phyloP scores from a whole-genome alignment of 2,329 filamentous ascomycete species.

The Hirsutella thompsonii region DNA sequence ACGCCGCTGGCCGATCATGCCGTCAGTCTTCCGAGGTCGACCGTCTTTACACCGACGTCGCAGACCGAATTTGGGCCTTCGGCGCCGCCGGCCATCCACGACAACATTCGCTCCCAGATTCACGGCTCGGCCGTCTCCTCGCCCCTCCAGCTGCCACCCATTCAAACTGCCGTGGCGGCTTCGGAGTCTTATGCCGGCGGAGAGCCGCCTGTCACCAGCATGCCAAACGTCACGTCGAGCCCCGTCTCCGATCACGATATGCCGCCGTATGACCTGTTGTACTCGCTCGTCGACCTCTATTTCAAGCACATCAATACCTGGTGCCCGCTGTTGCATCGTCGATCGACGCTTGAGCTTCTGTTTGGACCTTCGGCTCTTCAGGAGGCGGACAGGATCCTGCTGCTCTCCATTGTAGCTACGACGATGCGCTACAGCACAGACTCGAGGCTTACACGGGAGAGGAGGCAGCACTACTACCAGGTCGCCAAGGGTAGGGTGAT shows the following conservation, averaged over 20 bases:
- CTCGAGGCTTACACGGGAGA: conserved; percentile 57
- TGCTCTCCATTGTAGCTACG: conserved; percentile 83
- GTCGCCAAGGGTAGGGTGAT: conserved; percentile 77
- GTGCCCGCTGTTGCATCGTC: conserved; percentile 83
- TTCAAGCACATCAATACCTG: conserved; percentile 73
- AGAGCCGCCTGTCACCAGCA: conserved; percentile 43
- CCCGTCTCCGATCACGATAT: conserved; percentile 45
- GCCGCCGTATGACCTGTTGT: conserved; percentile 62
- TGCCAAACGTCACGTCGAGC: conserved; percentile 22
- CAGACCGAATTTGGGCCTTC: conserved; percentile 39
- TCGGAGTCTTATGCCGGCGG: conserved; percentile 37
- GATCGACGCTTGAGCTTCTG: conserved; percentile 66
- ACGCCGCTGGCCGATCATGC: conserved; percentile 43
- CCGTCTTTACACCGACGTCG: conserved; percentile 30
- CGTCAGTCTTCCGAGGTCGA: conserved; percentile 49
- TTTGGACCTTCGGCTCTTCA: conserved; percentile 68
- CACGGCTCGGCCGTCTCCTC: conserved; percentile 25
- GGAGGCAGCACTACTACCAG: conserved; percentile 62
- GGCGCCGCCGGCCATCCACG: conserved; percentile 32
- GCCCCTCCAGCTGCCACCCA: conserved; percentile 17
- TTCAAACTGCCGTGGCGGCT: conserved; percentile 27
- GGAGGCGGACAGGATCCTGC: conserved; percentile 67
- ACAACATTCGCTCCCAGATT: conserved; percentile 34
- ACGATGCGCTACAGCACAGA: conserved; percentile 77
- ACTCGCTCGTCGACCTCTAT: conserved; percentile 61